Percentiles rank a stretch among this genome's conserved stretches.
phyloP scores from a whole-genome alignment of 345 rosid species.

The Arabidopsis arenosa region DNA sequence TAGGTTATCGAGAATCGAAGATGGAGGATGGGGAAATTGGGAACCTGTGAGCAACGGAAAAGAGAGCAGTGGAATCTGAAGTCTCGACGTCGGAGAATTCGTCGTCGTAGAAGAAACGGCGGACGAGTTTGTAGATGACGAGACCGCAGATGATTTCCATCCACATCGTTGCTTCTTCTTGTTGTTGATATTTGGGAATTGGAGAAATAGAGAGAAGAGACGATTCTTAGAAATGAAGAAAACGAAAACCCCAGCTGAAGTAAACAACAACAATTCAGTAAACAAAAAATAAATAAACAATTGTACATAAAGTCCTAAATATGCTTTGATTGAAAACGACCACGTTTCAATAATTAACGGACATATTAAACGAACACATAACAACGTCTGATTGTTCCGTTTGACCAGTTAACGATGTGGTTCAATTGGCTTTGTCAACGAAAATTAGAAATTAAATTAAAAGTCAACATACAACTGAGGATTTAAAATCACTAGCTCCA shows the following conservation, averaged over 20 bases:
- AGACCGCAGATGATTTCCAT: conserved; percentile 74
- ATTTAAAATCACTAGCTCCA: too few relatives aligned
- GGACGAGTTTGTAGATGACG: conserved; percentile 57
- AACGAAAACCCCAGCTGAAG: conserved; percentile 19
- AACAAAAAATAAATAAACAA: too few relatives aligned
- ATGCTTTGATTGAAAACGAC: too few relatives aligned
- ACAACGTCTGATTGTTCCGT: too few relatives aligned
- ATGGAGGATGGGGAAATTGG: background rate
- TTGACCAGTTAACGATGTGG: too few relatives aligned
- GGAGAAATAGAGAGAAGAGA: background rate
- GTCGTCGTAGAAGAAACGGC: conserved; percentile 58
- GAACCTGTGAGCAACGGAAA: conserved; percentile 75
- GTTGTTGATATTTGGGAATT: background rate
- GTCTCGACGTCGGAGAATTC: conserved; percentile 64
- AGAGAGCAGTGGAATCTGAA: conserved; percentile 67
- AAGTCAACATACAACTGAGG: too few relatives aligned
- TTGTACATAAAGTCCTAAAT: too few relatives aligned
- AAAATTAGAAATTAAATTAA: too few relatives aligned
- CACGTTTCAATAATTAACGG: too few relatives aligned
- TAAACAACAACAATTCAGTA: background rate
- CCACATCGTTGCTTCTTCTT: conserved; percentile 63
- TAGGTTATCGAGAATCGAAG: background rate
- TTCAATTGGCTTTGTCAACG: too few relatives aligned
- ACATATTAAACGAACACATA: too few relatives aligned
- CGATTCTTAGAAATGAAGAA: conserved; percentile 1